Base-by-base conservation (phyloP, 2,329 filamentous ascomycete species). In the Sporothrix phasma region DNA sequence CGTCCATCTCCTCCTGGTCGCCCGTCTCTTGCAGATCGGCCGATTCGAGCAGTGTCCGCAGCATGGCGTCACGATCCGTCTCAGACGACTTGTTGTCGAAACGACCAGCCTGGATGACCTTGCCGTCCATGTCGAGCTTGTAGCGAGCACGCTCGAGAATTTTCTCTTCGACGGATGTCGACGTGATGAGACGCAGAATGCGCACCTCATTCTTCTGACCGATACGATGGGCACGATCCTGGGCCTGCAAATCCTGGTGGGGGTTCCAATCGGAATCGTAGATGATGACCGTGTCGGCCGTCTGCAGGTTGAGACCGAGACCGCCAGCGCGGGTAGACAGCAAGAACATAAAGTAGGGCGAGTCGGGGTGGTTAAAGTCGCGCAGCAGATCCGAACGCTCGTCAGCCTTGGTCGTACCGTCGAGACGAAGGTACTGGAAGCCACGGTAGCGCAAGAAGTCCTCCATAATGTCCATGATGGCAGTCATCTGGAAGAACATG, bases 401-500 rank as follows among this genome's bases (percentile, higher is more conserved):
- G 72, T 99, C 94, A 1, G 94, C 92, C 75, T 99, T 99, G 53
- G 94, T 99, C 0, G 92, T 94, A 79, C 94, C 94, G 72, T 99
- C 94, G 66, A 99, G 81, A 74, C 94, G 92, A 69, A 99, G 82
- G 74, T 96, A 99, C 72, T 89, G 83, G 69, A 96, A 81, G 54
- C 88, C 88, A 68, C 90, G 85, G 72, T 91, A 88, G 3, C 93
- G 88, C 67, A 99, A 77, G 74, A 96, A 99, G 74, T 99, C 94
- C 71, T 99, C 94, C 94, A 99, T 97, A 72, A 99, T 99, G 77
- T 99, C 96, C 94, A 99, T 99, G 74, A 99, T 99, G 67, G 96
- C 92, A 3, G 94, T 99, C 94, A 99, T 99, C 75, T 99, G 94
- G 82, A 99, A 99, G 84, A 99, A 99, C 89, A 99, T 97, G 74